A percentile compares a stretch with the other conserved stretches of the same genome.
These are phyloP conservation scores for Eucalyptus guilfoylei DNA, from an alignment of 345 rosid genomes.

Conservation along the genomic window DNA sequence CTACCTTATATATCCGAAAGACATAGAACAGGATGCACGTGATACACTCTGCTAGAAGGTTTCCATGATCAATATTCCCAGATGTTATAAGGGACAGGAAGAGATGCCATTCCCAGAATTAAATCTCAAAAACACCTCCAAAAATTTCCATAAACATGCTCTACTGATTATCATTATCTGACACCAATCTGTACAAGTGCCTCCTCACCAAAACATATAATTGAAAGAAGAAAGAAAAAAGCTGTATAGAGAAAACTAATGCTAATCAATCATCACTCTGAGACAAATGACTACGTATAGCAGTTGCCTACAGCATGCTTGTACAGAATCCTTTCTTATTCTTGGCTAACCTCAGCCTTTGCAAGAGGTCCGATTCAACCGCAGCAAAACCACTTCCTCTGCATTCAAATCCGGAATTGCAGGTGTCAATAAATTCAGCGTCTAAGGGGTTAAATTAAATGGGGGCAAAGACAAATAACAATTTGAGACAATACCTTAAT, in stretches of 20 bases:
- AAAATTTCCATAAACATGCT: background rate
- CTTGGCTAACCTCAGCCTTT: background rate
- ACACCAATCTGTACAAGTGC: background rate
- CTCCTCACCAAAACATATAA: background rate
- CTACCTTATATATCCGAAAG: background rate
- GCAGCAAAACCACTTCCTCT: constrained; percentile 9
- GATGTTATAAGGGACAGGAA: background rate
- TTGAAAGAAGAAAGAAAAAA: background rate
- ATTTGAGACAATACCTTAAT: background rate
- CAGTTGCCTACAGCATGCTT: background rate
- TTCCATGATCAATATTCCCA: background rate
- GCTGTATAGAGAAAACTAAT: background rate
- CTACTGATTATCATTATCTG: background rate
- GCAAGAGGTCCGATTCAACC: background rate
- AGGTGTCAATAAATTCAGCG: background rate
- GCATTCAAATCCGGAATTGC: background rate
- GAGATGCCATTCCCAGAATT: background rate
- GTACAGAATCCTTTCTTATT: background rate
- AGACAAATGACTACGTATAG: background rate
- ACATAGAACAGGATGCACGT: background rate
- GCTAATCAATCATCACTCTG: background rate
- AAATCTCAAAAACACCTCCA: background rate
- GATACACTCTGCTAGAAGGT: background rate
- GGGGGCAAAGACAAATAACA: background rate
- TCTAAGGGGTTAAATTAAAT: background rate